These are phyloP conservation scores for Russula griseocarnosa DNA, from an alignment of 768 basidiomycete genomes.

Conservation along the genomic window DNA sequence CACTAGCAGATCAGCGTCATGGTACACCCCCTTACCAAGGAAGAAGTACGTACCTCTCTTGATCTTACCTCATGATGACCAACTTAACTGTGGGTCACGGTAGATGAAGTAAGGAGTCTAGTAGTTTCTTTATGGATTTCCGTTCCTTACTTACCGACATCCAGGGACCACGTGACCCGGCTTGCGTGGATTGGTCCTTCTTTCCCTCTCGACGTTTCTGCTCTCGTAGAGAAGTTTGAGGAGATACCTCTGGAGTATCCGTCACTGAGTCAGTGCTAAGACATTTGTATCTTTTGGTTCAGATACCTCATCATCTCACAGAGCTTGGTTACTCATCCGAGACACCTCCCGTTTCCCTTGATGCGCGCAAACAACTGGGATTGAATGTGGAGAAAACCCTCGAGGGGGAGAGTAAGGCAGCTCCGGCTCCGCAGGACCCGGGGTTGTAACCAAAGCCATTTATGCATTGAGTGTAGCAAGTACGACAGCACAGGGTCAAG, in stretches of 20 bases:
- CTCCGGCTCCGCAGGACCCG: slow-evolving; percentile 40
- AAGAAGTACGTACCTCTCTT: slow-evolving; percentile 47
- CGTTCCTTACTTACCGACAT: background rate
- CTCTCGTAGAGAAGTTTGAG: slow-evolving; percentile 48
- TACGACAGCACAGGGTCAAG: no score
- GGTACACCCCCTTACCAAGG: slow-evolving; percentile 69
- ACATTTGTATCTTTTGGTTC: background rate
- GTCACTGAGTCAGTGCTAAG: slow-evolving; percentile 35
- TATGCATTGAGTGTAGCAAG: background rate
- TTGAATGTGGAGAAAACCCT: slow-evolving; percentile 57
- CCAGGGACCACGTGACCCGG: slow-evolving; percentile 67
- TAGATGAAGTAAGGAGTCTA: slow-evolving; percentile 41
- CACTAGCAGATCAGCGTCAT: slow-evolving; percentile 49
- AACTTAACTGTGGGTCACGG: background rate
- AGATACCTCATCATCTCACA: slow-evolving; percentile 30
- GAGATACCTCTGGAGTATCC: slow-evolving; percentile 66
- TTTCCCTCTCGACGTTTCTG: slow-evolving; percentile 60
- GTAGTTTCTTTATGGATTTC: background rate
- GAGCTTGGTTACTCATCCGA: slow-evolving; percentile 68
- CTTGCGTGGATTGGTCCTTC: slow-evolving; percentile 71
- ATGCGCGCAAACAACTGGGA: slow-evolving; percentile 60
- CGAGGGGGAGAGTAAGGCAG: slow-evolving; percentile 62
- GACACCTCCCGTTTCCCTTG: slow-evolving; percentile 46
- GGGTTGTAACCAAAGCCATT: background rate
- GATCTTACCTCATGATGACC: slow-evolving; percentile 1